A percentile compares a stretch with the other conserved stretches of the same genome.
phyloP scores from a whole-genome alignment of 495 filamentous ascomycete genomes.

The Thermochaetoides thermophila region DNA sequence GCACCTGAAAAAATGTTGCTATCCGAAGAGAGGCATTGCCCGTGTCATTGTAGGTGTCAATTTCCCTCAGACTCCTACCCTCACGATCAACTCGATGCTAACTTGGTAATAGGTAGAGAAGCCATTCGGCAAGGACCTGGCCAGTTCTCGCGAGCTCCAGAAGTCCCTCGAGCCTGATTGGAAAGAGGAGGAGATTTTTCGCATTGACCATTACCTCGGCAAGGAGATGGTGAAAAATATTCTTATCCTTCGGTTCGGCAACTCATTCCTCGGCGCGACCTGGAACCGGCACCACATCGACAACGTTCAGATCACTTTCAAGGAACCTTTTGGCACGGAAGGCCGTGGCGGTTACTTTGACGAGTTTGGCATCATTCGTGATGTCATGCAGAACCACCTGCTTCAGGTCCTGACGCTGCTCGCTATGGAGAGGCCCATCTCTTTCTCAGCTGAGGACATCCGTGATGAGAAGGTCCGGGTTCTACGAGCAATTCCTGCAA shows the following conservation, averaged over 20 bases:
- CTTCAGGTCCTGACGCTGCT: slow-evolving; percentile 92
- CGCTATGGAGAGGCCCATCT: slow-evolving; percentile 97
- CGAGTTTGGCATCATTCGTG: slow-evolving; percentile 98
- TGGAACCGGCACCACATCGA: slow-evolving; percentile 99
- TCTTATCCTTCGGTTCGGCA: slow-evolving; percentile 93
- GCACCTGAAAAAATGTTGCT: slow-evolving; percentile 93
- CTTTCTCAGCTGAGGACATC: slow-evolving; percentile 95
- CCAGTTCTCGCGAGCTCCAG: slow-evolving; percentile 85
- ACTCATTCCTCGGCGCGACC: slow-evolving; percentile 96
- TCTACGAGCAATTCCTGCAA: slow-evolving; percentile 79
- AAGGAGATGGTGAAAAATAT: slow-evolving; percentile 99
- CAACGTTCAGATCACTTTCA: slow-evolving; percentile 97
- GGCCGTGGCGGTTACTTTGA: slow-evolving; percentile 98
- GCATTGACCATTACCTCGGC: slow-evolving; percentile 98
- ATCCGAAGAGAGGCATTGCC: slow-evolving; percentile 75
- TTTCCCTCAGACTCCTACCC: background rate
- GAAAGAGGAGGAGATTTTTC: slow-evolving; percentile 99
- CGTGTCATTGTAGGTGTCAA: slow-evolving; percentile 66
- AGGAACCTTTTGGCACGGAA: slow-evolving; percentile 99
- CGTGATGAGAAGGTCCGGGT: slow-evolving; percentile 98
- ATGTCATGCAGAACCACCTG: slow-evolving; percentile 96
- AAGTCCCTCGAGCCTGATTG: slow-evolving; percentile 94
- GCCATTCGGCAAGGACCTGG: slow-evolving; percentile 94
- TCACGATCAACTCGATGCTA: slow-evolving; percentile 2
- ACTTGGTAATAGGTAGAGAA: slow-evolving; percentile 68